Base-by-base conservation (phyloP, 768 basidiomycete genomes). In the Kwoniella heveanensis region DNA sequence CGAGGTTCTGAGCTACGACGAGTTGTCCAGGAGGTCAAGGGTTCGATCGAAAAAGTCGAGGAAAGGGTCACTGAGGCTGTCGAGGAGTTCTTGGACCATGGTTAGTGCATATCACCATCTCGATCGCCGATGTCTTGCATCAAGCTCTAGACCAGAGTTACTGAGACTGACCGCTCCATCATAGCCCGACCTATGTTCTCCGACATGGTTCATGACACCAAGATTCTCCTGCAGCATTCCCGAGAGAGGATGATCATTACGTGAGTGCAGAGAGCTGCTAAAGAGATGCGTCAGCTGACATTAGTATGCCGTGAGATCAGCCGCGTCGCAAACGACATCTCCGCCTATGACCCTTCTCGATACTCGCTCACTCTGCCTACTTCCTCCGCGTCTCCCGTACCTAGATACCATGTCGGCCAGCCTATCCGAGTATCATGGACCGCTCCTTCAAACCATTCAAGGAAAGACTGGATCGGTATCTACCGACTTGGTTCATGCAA, bases 381-480 rank as follows among this genome's bases (percentile, higher is more conserved):
- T 5, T 57, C 75, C 1, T 72, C 74, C 52, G 65, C 52, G 27
- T 62, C 59, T 30, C 69, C 56, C 51, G 58, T 82, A 7, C 82
- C 83, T 25, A 85, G 86, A 3, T 98, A 89, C 85, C 89, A 91
- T 77, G 86, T 97, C 52, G 96, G 96, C 32, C 91, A 98, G 77
- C 88, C 90, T 1, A 92, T 99, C 70, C 84, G 80, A 1, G 84
- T 99, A 50, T 85, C 85, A 51, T 98, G 94, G 94, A 86, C 87
- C 68, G 94, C 91, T 0, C 94, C 95, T 0, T 80, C 83, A 36
- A 85, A 86, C 57, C 95, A 97, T 76, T 94, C 93, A 13, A 85
- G 90, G 13, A 87, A 87, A 70, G 96, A 99, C 78, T 98, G 96
- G 96, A 90, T 99, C 72, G 96, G 94, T 15, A 86, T 97, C 25